Base-by-base conservation (phyloP, 2,329 filamentous ascomycete species). In the Penicillium sclerotigenum region DNA sequence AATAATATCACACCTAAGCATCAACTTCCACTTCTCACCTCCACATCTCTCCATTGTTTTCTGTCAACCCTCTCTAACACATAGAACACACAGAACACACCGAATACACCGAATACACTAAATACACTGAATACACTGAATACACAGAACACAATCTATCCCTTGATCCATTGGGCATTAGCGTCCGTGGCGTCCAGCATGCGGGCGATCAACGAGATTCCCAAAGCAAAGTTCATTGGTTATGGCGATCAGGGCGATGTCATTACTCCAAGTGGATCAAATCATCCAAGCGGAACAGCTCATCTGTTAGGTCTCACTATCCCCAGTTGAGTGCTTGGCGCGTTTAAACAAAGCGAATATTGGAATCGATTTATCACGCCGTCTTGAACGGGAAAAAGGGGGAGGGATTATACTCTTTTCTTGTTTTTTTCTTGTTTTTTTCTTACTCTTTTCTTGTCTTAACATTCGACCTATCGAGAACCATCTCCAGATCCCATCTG, bases 311-410 rank as follows among this genome's bases (percentile, higher is more conserved):
- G 37, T 16, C 28, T 49, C 13, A 46, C 62, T 61, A 63, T 56
- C 24, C 54, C 57, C 34, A 49, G 54, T 60, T 29, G 20, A 54
- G 58, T 20, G 43, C 60, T 65, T 61, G 63, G 63, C 60, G 60
- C 63, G 64, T 58, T 22, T 20, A 13, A 37, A 47, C 51, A 48
- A 58, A 50, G 55, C 24, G 10, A 31, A 47, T 24, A 47, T 51
- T 10, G 37, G 31, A 40, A 63, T 40, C 9, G 61, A 62, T 54
- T 45, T 59, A 63, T 65, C 61, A n/a, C n/a, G n/a, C n/a, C n/a
- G n/a, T n/a, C n/a, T n/a, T n/a, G n/a, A n/a, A n/a, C n/a, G n/a
- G n/a, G n/a, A n/a, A n/a, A n/a, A n/a, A n/a, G n/a, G n/a, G n/a
- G n/a, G n/a, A n/a, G n/a, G n/a, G n/a, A n/a, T n/a, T n/a, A n/a